A percentile compares a stretch with the other conserved stretches of the same genome.
phyloP scores from a whole-genome alignment of 2,329 filamentous ascomycete species.

The Byssothecium circinans region DNA sequence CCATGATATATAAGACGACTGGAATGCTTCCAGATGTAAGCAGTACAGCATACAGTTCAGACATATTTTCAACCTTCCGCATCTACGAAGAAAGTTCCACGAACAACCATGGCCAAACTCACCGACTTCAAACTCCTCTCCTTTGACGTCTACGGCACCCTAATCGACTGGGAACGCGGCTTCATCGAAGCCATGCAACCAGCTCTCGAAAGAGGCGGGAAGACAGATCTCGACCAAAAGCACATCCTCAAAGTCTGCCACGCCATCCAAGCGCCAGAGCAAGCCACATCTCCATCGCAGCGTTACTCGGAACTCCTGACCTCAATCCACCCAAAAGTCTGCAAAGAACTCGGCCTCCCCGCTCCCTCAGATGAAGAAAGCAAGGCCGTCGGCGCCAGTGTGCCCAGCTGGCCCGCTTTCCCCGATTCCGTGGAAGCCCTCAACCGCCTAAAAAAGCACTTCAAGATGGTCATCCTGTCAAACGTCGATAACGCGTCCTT shows the following conservation, averaged over 20 bases:
- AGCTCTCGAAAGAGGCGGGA: slow-evolving; percentile 44
- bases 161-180: slow-evolving; percentile 77
- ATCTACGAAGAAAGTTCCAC: too few relatives aligned
- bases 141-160: slow-evolving; percentile 80
- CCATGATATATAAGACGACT: neutral
- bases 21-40: too few relatives aligned
- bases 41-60: too few relatives aligned
- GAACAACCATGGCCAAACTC: slow-evolving; percentile 33
- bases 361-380: slow-evolving; percentile 46
- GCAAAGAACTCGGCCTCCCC: slow-evolving; percentile 46
- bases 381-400: slow-evolving; percentile 54
- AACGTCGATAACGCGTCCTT: slow-evolving; percentile 63
- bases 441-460: slow-evolving; percentile 51
- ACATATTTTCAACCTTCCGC: too few relatives aligned
- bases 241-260: slow-evolving; percentile 47
- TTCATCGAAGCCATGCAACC: slow-evolving; percentile 59
- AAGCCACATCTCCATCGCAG: slow-evolving; percentile 58
- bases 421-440: slow-evolving; percentile 60
- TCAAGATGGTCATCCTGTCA: slow-evolving; percentile 62
- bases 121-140: slow-evolving; percentile 58
- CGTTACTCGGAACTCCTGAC: slow-evolving; percentile 64
- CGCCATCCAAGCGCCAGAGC: slow-evolving; percentile 52
- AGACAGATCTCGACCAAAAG: slow-evolving; percentile 25
- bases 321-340: slow-evolving; percentile 52
- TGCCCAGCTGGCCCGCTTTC: slow-evolving; percentile 61